Percentiles rank a stretch among this genome's conserved stretches.
Evolutionary conservation across 2,329 filamentous ascomycete species (phyloP).

Genomic region (Fusarium sp.): DNA sequence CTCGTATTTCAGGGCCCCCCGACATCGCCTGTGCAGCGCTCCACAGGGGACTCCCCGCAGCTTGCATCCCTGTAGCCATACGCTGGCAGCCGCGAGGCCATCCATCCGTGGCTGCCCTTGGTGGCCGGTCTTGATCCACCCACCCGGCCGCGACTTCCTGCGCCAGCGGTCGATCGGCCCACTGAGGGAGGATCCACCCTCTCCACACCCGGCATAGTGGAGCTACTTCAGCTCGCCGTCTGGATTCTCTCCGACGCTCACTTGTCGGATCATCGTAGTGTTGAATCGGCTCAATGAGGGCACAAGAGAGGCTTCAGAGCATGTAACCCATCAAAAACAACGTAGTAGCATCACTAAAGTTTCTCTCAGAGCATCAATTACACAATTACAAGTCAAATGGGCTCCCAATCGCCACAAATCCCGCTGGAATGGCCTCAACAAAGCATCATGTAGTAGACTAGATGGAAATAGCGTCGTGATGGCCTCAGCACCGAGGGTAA

Average conservation of each 20-base stretch:
- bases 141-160: background rate
- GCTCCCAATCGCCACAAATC: background rate
- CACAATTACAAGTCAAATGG: background rate
- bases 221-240: conserved; percentile 20
- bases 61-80: conserved; percentile 32
- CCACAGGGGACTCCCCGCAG: conserved; percentile 37
- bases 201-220: conserved; percentile 12
- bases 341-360: background rate
- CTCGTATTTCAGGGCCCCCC: conserved; percentile 34
- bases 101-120: conserved; percentile 2
- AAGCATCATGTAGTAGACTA: background rate
- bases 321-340: background rate
- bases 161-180: conserved; percentile 17
- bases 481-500: background rate
- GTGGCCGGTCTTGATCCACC: conserved; percentile 10
- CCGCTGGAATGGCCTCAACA: background rate
- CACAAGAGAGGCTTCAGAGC: background rate
- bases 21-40: conserved; percentile 23
- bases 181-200: conserved; percentile 16
- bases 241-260: conserved; percentile 4
- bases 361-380: background rate
- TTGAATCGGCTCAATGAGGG: background rate
- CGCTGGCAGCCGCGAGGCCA: conserved; percentile 25
- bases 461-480: background rate
- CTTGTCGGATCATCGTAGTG: background rate